Percentiles rank a stretch among this genome's conserved stretches.
phyloP scores from a whole-genome alignment of 352 stramenopile species.

The Globisporangium orthogonon region DNA sequence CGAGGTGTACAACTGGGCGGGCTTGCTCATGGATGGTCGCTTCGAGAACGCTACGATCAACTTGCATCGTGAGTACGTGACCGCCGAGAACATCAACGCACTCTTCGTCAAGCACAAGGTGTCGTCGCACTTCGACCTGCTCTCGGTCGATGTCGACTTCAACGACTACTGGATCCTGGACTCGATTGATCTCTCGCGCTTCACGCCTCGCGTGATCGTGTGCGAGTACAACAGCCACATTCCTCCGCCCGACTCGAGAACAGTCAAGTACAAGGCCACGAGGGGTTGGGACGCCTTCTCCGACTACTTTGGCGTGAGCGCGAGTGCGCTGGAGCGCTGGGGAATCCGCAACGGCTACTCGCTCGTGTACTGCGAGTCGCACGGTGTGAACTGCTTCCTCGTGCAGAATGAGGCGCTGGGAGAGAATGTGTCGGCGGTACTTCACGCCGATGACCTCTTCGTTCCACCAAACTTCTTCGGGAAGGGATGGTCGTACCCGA shows the following conservation, averaged over 20 bases:
- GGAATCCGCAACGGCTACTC: conserved; percentile 37
- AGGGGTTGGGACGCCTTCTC: conserved; percentile 38
- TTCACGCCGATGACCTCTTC: conserved; percentile 29
- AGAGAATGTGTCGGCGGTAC: conserved; percentile 28
- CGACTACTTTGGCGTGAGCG: conserved; percentile 53
- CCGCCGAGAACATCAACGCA: conserved; percentile 50
- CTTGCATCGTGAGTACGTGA: conserved; percentile 53
- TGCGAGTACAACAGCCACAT: conserved; percentile 66
- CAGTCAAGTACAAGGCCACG: conserved; percentile 36
- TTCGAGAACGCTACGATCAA: conserved; percentile 38
- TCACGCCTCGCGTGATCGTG: conserved; percentile 49
- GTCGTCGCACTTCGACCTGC: conserved; percentile 39
- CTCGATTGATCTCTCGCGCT: conserved; percentile 33
- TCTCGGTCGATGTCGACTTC: conserved; percentile 73
- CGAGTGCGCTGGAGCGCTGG: conserved; percentile 45
- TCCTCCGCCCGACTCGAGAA: conserved; percentile 27
- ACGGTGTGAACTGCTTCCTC: conserved; percentile 72
- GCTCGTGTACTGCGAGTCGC: conserved; percentile 75
- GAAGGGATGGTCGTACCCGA: conserved; percentile 43
- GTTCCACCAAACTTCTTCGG: conserved; percentile 64
- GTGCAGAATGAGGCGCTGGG: conserved; percentile 42
- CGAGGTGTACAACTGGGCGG: conserved; percentile 40
- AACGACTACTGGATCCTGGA: conserved; percentile 70
- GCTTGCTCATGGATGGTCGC: conserved; percentile 54
- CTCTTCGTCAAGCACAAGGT: conserved; percentile 45